Conservation (phyloP, 768 basidiomycete species). For the Rhodosporidiobolus odoratus region DNA sequence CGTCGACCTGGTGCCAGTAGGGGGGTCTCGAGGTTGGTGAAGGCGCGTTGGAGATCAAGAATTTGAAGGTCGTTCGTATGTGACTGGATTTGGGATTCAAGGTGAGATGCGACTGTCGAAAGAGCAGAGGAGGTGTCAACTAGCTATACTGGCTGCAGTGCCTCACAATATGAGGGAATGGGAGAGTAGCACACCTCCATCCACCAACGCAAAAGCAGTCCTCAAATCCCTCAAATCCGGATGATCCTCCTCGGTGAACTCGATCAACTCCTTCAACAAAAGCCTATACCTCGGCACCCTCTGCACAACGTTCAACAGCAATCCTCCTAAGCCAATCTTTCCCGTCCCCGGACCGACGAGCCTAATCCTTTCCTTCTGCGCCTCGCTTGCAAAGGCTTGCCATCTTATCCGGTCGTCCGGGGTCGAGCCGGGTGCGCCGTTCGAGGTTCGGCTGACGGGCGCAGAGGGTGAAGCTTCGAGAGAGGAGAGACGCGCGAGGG, state of each 20-base stretch:
- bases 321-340: slow-evolving; percentile 35
- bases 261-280: slow-evolving; percentile 34
- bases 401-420: background rate
- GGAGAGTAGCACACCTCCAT: slow-evolving; percentile 27
- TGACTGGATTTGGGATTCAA: slow-evolving; percentile 37
- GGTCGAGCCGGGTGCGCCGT: slow-evolving; percentile 12
- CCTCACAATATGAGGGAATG: background rate
- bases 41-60: slow-evolving; percentile 71
- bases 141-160: no score
- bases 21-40: slow-evolving; percentile 68
- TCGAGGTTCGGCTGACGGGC: background rate
- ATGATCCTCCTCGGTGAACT: slow-evolving; percentile 35
- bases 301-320: slow-evolving; percentile 41
- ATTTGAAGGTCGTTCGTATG: slow-evolving; percentile 71
- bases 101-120: slow-evolving; percentile 37
- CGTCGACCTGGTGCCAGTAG: slow-evolving; percentile 75
- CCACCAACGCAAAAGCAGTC: slow-evolving; percentile 33
- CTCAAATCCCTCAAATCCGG: slow-evolving; percentile 26
- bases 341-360: background rate
- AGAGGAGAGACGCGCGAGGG: slow-evolving; percentile 29
- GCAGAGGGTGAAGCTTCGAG: slow-evolving; percentile 8
- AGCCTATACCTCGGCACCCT: slow-evolving; percentile 41
- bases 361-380: background rate
- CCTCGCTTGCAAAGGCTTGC: slow-evolving; percentile 6
- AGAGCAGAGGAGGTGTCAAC: no score